A percentile compares a stretch with the other conserved stretches of the same genome.
Conservation (phyloP, 352 stramenopile genomes). For the Globisporangium recalcitrans region DNA sequence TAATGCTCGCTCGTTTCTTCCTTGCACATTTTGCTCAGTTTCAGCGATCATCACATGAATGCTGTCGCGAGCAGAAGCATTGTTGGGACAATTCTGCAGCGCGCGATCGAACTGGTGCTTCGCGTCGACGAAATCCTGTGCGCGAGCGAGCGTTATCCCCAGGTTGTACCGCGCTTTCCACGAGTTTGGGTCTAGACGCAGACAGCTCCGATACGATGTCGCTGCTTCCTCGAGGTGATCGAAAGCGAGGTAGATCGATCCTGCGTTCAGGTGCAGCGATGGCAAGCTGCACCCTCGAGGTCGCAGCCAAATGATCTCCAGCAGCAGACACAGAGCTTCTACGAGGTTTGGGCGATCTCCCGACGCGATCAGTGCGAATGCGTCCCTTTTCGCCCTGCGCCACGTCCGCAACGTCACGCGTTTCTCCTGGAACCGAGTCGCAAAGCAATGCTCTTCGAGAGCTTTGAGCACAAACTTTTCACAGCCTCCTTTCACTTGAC, state of each 20-base stretch:
- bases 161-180: slow-evolving; percentile 56
- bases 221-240: slow-evolving; percentile 45
- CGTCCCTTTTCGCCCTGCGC: slow-evolving; percentile 24
- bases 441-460: slow-evolving; percentile 47
- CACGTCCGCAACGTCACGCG: slow-evolving; percentile 39
- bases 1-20: slow-evolving; percentile 31
- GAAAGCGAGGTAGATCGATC: slow-evolving; percentile 52
- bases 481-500: background rate
- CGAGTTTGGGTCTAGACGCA: slow-evolving; percentile 26
- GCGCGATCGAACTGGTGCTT: slow-evolving; percentile 37
- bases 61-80: slow-evolving; percentile 12
- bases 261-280: slow-evolving; percentile 41
- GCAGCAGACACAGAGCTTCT: slow-evolving; percentile 49
- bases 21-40: slow-evolving; percentile 34
- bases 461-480: slow-evolving; percentile 37
- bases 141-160: slow-evolving; percentile 36
- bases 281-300: slow-evolving; percentile 28
- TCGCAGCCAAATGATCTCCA: slow-evolving; percentile 46
- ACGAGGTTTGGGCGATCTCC: slow-evolving; percentile 28
- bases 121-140: slow-evolving; percentile 42
- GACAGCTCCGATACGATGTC: slow-evolving; percentile 41
- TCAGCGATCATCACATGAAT: slow-evolving; percentile 36
- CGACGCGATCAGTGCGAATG: slow-evolving; percentile 23
- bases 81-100: slow-evolving; percentile 15
- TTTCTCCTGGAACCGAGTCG: slow-evolving; percentile 47